Evolutionary conservation across 1,139 yeast species (phyloP), one percentile per base, ranked within the genome.

Genomic region (Zygosaccharomyces pseudobailii): DNA sequence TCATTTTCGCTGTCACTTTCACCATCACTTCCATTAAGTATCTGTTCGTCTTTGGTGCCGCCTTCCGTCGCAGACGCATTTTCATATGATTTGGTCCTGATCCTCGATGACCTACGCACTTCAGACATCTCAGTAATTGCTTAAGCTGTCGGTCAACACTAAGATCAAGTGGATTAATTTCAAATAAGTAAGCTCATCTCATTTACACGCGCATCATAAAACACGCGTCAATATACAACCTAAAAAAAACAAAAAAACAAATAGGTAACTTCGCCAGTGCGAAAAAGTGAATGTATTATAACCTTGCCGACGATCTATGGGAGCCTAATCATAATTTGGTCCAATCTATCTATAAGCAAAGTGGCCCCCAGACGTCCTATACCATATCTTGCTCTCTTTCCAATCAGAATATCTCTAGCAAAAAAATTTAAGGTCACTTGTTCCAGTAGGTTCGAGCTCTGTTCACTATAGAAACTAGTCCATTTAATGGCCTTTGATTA

Each of bases 381-480:
- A 30, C 33, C 33, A n/a, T 30, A 27, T 28, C 17, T 38, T 36
- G 31, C 32, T 35, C 24, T 35, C 19, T 21, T 17, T 22, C 38
- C 17, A 19, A 19, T 23, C 5, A 24, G 17, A 23, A 17, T n/a
- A 17, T 28, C 20, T 33, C 28, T 20, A 36, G 35, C 40, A 24
- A 40, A 19, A 19, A 27, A 27, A 17, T n/a, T 19, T 27, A 9
- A 21, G 5, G 19, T 37, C 45, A 49, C 19, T 41, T 46, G 28
- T 48, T 50, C 60, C 60, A 56, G 39, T 56, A 54, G 24, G 56
- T 55, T 27, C 52, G 52, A 17, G 55, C 56, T 19, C 50, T 48
- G 40, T 55, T 51, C n/a, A 53, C 55, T 6, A 51, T 56, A 8
- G 59, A 47, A 7, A 56, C 54, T 22, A 56, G 47, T 6, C 57